A percentile compares a stretch with the other conserved stretches of the same genome.
phyloP scores from a whole-genome alignment of 2,329 filamentous ascomycete species.

The Cryphonectria japonica region DNA sequence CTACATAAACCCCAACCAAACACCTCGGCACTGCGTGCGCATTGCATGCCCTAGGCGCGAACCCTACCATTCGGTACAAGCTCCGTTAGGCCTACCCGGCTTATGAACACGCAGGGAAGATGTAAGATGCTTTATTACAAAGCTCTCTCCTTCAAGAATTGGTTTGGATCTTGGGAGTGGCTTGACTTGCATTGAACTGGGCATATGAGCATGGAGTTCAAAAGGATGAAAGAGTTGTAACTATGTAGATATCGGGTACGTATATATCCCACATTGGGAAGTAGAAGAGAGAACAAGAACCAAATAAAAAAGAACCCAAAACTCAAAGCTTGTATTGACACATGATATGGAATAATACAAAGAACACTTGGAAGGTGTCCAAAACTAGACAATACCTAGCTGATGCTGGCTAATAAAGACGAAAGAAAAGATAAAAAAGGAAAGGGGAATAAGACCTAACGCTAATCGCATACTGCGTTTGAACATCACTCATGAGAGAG shows the following conservation, averaged over 20 bases:
- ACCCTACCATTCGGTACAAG: too few relatives aligned
- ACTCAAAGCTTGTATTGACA: background rate
- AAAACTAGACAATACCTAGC: background rate
- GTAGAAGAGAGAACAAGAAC: too few relatives aligned
- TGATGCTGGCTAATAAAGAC: background rate
- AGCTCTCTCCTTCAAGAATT: too few relatives aligned
- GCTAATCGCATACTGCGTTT: background rate
- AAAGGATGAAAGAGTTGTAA: background rate
- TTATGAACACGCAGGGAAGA: too few relatives aligned
- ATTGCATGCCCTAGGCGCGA: too few relatives aligned
- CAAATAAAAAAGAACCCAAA: too few relatives aligned
- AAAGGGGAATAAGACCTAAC: background rate
- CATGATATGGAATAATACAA: background rate
- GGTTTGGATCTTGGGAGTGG: background rate
- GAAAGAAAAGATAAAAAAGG: background rate
- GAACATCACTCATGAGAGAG: background rate
- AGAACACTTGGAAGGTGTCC: background rate
- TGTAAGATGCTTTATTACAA: too few relatives aligned
- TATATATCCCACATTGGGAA: too few relatives aligned
- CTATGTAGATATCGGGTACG: background rate
- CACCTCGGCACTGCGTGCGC: too few relatives aligned
- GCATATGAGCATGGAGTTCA: background rate
- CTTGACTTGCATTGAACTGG: background rate
- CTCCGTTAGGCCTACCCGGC: too few relatives aligned
- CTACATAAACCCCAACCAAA: too few relatives aligned